Evolutionary conservation across 2,329 filamentous ascomycete species (phyloP).

Genomic region (Ramularia endophylla): DNA sequence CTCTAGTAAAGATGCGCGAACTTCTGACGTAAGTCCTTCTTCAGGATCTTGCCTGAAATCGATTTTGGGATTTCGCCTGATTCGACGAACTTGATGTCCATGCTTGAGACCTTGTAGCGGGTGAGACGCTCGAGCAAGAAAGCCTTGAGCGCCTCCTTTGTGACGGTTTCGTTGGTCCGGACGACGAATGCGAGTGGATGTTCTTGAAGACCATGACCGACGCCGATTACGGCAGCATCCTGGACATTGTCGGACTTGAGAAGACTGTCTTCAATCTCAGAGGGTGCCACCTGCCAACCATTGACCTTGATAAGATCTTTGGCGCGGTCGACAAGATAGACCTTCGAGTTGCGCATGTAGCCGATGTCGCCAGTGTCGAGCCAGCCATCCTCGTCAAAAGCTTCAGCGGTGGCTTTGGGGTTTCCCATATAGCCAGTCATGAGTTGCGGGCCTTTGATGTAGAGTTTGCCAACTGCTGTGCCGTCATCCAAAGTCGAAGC

Average conservation of each 20-base stretch:
- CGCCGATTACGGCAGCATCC: constrained; percentile 26
- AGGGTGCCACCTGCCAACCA: constrained; percentile 31
- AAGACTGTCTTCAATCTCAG: constrained; percentile 29
- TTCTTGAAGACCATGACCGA: constrained; percentile 13
- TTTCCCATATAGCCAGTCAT: constrained; percentile 39
- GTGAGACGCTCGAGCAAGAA: constrained; percentile 29
- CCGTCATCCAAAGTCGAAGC: constrained; percentile 39
- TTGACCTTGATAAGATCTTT: constrained; percentile 34
- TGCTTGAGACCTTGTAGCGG: constrained; percentile 31
- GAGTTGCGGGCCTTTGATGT: constrained; percentile 34
- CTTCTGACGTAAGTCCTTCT: constrained; percentile 15
- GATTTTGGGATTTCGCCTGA: constrained; percentile 25
- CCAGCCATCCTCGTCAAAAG: constrained; percentile 56
- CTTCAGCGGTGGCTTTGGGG: constrained; percentile 16
- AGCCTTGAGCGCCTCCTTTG: constrained; percentile 24
- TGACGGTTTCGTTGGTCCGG: constrained; percentile 7
- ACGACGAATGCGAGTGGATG: constrained; percentile 22
- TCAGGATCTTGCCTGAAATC: constrained; percentile 28
- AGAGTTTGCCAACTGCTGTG: constrained; percentile 36
- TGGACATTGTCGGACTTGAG: constrained; percentile 19
- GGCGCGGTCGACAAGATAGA: constrained; percentile 30
- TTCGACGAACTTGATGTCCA: constrained; percentile 22
- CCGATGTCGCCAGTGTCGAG: constrained; percentile 77
- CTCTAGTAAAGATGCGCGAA: too few species aligned
- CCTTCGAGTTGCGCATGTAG: constrained; percentile 24